phyloP scores from a whole-genome alignment of 768 basidiomycete species.

The Suillus paluster region DNA sequence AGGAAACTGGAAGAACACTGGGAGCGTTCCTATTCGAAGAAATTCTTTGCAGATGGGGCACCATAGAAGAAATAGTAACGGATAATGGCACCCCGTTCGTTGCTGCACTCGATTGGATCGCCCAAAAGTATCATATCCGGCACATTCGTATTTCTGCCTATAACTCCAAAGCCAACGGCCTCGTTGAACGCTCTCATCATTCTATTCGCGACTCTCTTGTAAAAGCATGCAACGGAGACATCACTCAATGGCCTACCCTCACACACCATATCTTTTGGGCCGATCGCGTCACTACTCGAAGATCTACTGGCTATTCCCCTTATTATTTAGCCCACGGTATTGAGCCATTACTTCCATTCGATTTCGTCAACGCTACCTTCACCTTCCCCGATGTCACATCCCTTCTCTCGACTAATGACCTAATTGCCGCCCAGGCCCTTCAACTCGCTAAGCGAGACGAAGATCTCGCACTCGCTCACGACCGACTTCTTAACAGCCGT shows the following conservation, averaged over 20 bases:
- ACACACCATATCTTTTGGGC: slow-evolving; percentile 41
- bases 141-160: slow-evolving; percentile 47
- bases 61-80: slow-evolving; percentile 40
- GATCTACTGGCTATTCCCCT: too few relatives aligned
- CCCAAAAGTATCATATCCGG: slow-evolving; percentile 34
- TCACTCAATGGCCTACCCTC: slow-evolving; percentile 35
- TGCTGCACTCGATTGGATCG: slow-evolving; percentile 25
- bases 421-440: too few relatives aligned
- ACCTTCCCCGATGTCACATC: too few relatives aligned
- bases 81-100: slow-evolving; percentile 45
- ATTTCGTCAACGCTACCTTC: too few relatives aligned
- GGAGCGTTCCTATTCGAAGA: slow-evolving; percentile 42
- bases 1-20: slow-evolving; percentile 31
- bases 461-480: too few relatives aligned
- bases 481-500: neutral
- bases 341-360: too few relatives aligned
- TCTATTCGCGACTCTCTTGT: neutral
- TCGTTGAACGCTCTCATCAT: neutral
- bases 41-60: slow-evolving; percentile 42
- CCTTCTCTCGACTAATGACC: too few relatives aligned
- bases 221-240: neutral
- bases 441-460: too few relatives aligned
- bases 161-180: slow-evolving; percentile 34
- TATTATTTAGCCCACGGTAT: too few relatives aligned
- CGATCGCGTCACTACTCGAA: slow-evolving; percentile 19